These are phyloP conservation scores for Kluyveromyces nonfermentans DNA, from an alignment of 805 yeast genomes.

Conservation along the genomic window DNA sequence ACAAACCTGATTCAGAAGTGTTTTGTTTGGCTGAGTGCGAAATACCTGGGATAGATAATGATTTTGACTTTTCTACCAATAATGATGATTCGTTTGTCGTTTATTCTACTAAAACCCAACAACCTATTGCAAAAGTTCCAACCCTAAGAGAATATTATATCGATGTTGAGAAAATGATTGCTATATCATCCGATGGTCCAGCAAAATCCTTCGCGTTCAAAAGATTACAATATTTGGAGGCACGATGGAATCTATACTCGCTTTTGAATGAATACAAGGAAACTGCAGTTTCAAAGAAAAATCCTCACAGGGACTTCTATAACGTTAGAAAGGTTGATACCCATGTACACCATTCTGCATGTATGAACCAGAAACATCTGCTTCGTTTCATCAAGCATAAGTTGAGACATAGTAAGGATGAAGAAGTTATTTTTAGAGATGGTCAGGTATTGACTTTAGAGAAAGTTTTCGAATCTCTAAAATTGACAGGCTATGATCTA, in stretches of 20 bases:
- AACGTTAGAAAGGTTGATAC: conserved; percentile 46
- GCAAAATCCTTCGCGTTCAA: conserved; percentile 92
- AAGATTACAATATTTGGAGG: conserved; percentile 87
- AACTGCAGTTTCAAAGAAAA: conserved; percentile 76
- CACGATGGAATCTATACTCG: conserved; percentile 89
- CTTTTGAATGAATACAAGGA: conserved; percentile 89
- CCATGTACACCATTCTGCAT: conserved; percentile 97
- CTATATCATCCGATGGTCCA: conserved; percentile 87
- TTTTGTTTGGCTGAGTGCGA: conserved; percentile 36
- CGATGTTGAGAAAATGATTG: conserved; percentile 68
- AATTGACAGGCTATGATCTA: conserved; percentile 86
- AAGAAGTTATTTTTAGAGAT: conserved; percentile 89
- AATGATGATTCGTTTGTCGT: conserved; percentile 66
- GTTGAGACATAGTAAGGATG: conserved; percentile 76
- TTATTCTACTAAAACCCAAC: conserved; percentile 29
- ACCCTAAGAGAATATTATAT: conserved; percentile 73
- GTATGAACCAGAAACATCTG: conserved; percentile 97
- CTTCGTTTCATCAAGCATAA: conserved; percentile 91
- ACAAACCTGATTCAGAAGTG: conserved; percentile 33
- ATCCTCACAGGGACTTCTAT: conserved; percentile 79
- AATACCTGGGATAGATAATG: conserved; percentile 34
- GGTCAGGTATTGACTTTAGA: conserved; percentile 74
- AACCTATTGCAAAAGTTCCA: conserved; percentile 54
- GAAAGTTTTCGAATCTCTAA: conserved; percentile 87
- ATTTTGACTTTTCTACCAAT: conserved; percentile 51